Conservation (phyloP, 768 basidiomycete species). For the Boletus fagicola region DNA sequence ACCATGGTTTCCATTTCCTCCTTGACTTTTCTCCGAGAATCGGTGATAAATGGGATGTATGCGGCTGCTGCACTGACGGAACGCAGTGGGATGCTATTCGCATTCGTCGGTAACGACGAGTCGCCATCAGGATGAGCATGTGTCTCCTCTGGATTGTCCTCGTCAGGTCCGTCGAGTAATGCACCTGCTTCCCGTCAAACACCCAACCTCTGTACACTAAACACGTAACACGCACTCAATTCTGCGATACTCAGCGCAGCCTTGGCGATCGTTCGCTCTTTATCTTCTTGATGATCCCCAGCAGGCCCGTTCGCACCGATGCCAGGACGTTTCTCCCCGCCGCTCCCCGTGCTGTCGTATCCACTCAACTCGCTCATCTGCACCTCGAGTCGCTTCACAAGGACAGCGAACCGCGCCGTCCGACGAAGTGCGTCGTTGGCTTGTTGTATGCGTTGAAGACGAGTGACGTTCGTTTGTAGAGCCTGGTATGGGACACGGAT, state of each 20-base stretch:
- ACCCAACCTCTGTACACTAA: not conserved
- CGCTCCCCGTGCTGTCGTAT: not conserved
- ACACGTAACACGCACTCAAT: conserved; percentile 56
- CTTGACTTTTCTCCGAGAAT: conserved; percentile 66
- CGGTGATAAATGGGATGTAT: conserved; percentile 70
- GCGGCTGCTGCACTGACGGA: conserved; percentile 69
- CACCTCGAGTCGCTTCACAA: conserved; percentile 76
- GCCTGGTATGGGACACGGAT: conserved; percentile 81
- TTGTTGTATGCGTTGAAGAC: conserved; percentile 76
- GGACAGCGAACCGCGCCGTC: conserved; percentile 78
- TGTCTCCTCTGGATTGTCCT: not conserved
- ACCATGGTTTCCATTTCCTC: conserved; percentile 93
- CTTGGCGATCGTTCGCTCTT: conserved; percentile 85
- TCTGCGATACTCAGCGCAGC: conserved; percentile 95
- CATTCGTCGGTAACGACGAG: conserved; percentile 12
- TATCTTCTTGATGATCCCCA: conserved; percentile 64
- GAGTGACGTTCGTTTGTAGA: conserved; percentile 65
- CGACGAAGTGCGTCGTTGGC: conserved; percentile 84
- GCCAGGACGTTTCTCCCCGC: not conserved
- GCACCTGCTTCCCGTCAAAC: conserved; percentile 38
- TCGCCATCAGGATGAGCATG: conserved; percentile 7
- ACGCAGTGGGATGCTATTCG: conserved; percentile 55
- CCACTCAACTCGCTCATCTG: conserved; percentile 74
- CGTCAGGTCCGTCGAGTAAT: conserved; percentile 47
- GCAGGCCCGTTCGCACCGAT: not conserved